Conservation (phyloP, 2,329 filamentous ascomycete species). For the Ophiosphaerella korrae region DNA sequence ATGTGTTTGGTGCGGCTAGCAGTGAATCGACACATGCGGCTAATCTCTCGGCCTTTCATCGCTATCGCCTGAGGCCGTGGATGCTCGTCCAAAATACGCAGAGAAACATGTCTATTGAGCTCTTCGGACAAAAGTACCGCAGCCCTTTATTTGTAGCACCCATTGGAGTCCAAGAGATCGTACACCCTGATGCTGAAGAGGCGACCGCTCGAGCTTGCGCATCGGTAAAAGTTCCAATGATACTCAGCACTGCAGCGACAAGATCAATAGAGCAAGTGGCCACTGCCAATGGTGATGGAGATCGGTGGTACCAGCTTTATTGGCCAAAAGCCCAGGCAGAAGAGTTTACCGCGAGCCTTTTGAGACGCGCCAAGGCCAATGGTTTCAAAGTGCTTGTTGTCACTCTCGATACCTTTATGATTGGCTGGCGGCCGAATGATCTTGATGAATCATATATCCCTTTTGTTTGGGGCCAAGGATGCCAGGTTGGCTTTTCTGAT, state of each 20-base stretch:
- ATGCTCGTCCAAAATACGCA: slow-evolving; percentile 49
- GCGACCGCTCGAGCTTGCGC: slow-evolving; percentile 68
- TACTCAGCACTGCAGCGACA: slow-evolving; percentile 68
- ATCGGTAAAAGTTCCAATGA: slow-evolving; percentile 67
- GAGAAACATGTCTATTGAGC: slow-evolving; percentile 34
- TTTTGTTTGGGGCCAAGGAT: slow-evolving; percentile 56
- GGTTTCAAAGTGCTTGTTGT: slow-evolving; percentile 72
- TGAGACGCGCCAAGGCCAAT: slow-evolving; percentile 63
- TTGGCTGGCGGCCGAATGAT: slow-evolving; percentile 72
- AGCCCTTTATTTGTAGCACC: slow-evolving; percentile 68
- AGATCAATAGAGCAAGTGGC: slow-evolving; percentile 71
- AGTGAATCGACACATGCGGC: slow-evolving; percentile 43
- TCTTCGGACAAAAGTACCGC: slow-evolving; percentile 52
- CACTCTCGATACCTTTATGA: slow-evolving; percentile 72
- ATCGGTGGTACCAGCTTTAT: slow-evolving; percentile 76
- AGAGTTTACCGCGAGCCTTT: slow-evolving; percentile 67
- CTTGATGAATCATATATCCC: slow-evolving; percentile 67
- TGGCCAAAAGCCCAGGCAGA: slow-evolving; percentile 70
- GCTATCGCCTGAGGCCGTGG: slow-evolving; percentile 46
- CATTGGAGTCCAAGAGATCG: slow-evolving; percentile 70
- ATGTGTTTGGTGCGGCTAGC: slow-evolving; percentile 47
- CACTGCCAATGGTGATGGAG: slow-evolving; percentile 60
- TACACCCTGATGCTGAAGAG: slow-evolving; percentile 68
- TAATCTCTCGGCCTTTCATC: slow-evolving; percentile 48
- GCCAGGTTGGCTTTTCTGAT: slow-evolving; percentile 44